Percentiles rank a stretch among this genome's conserved stretches.
Evolutionary conservation across 1,284 basidiomycete species (phyloP).

Genomic region (Ceratorhiza oryzae-sativae): DNA sequence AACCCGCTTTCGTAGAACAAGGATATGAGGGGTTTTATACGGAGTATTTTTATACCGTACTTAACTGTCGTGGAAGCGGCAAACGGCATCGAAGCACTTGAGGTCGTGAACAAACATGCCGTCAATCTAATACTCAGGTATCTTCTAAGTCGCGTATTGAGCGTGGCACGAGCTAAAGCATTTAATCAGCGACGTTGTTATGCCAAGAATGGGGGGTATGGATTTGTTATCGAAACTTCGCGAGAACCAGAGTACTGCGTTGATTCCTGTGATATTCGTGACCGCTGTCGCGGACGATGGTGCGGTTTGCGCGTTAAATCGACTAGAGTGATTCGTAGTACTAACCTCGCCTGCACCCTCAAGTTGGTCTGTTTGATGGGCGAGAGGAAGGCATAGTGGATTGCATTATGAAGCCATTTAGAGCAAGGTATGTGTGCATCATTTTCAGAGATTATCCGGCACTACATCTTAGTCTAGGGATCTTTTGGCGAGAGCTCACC

Average conservation of each 20-base stretch:
- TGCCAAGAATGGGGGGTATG: conserved; percentile 17
- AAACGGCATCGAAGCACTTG: conserved; percentile 16
- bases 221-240: conserved; percentile 13
- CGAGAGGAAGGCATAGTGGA: conserved; percentile 51
- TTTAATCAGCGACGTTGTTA: conserved; percentile 13
- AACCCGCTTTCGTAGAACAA: neutral
- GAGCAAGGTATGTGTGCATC: conserved; percentile 39
- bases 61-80: conserved; percentile 26
- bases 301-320: conserved; percentile 44
- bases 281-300: conserved; percentile 43
- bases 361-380: conserved; percentile 9
- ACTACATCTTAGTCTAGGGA: conserved; percentile 44
- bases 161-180: neutral
- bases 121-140: conserved; percentile 22
- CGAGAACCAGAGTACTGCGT: conserved; percentile 29
- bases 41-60: conserved; percentile 42
- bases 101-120: neutral
- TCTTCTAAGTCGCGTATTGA: neutral
- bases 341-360: neutral
- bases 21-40: conserved; percentile 41
- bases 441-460: neutral
- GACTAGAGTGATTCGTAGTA: neutral
- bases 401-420: conserved; percentile 48
- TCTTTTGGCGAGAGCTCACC: conserved; percentile 53
- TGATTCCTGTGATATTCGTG: conserved; percentile 49